Evolutionary conservation across 148 eudicot genomes (phyloP).

Genomic region (Simmondsia chinensis): DNA sequence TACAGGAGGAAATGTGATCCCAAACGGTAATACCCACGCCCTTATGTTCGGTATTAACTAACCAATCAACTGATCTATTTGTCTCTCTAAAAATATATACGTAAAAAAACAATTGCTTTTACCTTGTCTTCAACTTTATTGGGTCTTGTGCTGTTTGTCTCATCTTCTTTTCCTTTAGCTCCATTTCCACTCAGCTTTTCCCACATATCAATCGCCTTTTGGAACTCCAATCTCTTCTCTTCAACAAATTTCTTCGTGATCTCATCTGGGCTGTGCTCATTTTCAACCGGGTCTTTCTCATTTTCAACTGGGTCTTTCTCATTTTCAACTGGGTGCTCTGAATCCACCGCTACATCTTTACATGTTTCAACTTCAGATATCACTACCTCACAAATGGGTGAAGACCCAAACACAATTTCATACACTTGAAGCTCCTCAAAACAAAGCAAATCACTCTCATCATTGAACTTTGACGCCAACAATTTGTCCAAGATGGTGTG

Average conservation of each 20-base stretch:
- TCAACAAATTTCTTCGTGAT: not conserved
- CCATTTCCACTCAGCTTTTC: slow-evolving; percentile 21
- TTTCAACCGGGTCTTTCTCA: slow-evolving; percentile 16
- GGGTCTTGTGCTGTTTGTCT: slow-evolving; percentile 7
- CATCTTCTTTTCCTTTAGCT: slow-evolving; percentile 25
- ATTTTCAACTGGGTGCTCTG: too few species aligned
- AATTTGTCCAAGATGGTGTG: slow-evolving; percentile 20
- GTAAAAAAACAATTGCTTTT: slow-evolving; percentile 13
- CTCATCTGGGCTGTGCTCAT: slow-evolving; percentile 11
- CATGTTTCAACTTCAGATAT: too few species aligned
- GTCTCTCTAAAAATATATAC: too few species aligned
- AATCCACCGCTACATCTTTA: too few species aligned
- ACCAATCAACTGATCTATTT: too few species aligned
- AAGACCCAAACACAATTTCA: slow-evolving; percentile 50
- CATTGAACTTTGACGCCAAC: slow-evolving; percentile 3
- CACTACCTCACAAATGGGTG: slow-evolving; percentile 16
- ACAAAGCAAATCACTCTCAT: slow-evolving; percentile 7
- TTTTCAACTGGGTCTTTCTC: slow-evolving; percentile 15
- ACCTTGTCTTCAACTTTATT: slow-evolving; percentile 15
- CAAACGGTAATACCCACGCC: too few species aligned
- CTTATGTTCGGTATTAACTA: too few species aligned
- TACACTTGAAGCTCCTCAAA: slow-evolving; percentile 55
- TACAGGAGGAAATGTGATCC: too few species aligned
- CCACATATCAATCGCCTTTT: slow-evolving; percentile 22
- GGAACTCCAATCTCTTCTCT: slow-evolving; percentile 9